These are phyloP conservation scores for Cyanodermella asteris DNA, from an alignment of 2,329 filamentous ascomycete genomes.

Conservation along the genomic window DNA sequence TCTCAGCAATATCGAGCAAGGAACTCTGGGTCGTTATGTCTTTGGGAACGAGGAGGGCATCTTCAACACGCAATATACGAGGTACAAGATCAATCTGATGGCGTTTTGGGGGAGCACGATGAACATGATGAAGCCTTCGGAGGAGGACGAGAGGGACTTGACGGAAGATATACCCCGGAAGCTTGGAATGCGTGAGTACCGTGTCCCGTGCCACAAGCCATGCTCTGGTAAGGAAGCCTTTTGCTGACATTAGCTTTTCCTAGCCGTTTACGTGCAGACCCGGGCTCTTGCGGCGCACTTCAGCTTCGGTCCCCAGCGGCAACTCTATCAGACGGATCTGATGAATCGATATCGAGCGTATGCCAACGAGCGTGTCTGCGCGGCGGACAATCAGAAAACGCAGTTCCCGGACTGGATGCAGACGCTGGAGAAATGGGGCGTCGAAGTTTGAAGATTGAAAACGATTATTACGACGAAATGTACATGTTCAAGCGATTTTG, in stretches of 20 bases:
- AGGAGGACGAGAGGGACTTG: constrained; percentile 24
- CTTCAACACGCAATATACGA: constrained; percentile 27
- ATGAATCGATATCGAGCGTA: constrained; percentile 31
- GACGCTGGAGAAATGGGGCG: too few species aligned
- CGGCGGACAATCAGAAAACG: constrained; percentile 3
- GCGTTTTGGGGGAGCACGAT: constrained; percentile 31
- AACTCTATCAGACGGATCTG: constrained; percentile 30
- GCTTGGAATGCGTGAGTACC: constrained; percentile 15
- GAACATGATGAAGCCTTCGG: constrained; percentile 28
- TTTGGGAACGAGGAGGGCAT: constrained; percentile 16
- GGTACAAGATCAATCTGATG: constrained; percentile 32
- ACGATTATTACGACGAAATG: too few species aligned
- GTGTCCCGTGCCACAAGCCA: background rate
- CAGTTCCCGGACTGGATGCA: too few species aligned
- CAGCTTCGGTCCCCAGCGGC: constrained; percentile 22
- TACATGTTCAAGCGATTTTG: too few species aligned
- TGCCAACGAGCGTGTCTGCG: constrained; percentile 30
- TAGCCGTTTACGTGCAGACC: constrained; percentile 28
- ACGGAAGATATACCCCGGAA: constrained; percentile 17
- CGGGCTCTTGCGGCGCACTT: constrained; percentile 32
- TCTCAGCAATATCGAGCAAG: constrained; percentile 28
- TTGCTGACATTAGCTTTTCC: constrained; percentile 2
- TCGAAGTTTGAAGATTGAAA: too few species aligned
- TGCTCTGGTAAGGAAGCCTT: too few species aligned
- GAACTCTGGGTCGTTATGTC: constrained; percentile 24